These are phyloP conservation scores for Plasmodium relictum DNA, from an alignment of 169 alveolate genomes.

Conservation along the genomic window DNA sequence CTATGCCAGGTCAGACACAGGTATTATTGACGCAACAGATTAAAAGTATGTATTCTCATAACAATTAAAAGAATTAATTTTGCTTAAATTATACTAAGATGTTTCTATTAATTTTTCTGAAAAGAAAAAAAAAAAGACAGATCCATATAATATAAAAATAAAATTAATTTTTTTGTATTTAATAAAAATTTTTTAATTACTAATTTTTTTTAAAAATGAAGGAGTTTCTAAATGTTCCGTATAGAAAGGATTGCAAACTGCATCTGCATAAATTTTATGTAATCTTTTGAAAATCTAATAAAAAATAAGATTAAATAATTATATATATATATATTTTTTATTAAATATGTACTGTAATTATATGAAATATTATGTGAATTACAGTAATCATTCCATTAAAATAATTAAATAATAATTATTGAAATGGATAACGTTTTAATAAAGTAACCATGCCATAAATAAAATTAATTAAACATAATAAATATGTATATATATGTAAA, in stretches of 20 bases:
- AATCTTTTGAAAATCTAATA: constrained; percentile 32
- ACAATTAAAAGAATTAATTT: neutral
- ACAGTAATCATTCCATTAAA: neutral
- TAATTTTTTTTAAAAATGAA: constrained; percentile 40
- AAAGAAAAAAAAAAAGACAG: constrained; percentile 14
- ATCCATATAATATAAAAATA: neutral
- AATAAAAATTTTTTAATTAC: constrained; percentile 27
- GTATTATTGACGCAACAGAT: constrained; percentile 78
- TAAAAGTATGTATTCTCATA: constrained; percentile 6
- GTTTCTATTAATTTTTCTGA: constrained; percentile 57
- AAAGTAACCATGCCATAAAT: too few relatives aligned
- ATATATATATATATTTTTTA: neutral
- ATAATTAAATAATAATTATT: neutral
- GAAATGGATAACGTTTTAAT: too few relatives aligned
- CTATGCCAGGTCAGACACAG: constrained; percentile 77
- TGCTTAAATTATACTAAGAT: constrained; percentile 4
- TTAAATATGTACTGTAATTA: neutral
- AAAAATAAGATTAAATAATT: neutral
- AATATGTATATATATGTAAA: too few relatives aligned
- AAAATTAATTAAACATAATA: neutral
- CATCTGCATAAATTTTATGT: constrained; percentile 57
- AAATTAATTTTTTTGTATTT: neutral
- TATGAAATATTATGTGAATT: neutral
- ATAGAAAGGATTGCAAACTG: constrained; percentile 69
- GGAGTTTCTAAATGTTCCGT: constrained; percentile 27